Percentiles rank a stretch among this genome's conserved stretches.
Evolutionary conservation across 192 early-diverging fungal genomes (phyloP).

Genomic region (Gigaspora rosea): DNA sequence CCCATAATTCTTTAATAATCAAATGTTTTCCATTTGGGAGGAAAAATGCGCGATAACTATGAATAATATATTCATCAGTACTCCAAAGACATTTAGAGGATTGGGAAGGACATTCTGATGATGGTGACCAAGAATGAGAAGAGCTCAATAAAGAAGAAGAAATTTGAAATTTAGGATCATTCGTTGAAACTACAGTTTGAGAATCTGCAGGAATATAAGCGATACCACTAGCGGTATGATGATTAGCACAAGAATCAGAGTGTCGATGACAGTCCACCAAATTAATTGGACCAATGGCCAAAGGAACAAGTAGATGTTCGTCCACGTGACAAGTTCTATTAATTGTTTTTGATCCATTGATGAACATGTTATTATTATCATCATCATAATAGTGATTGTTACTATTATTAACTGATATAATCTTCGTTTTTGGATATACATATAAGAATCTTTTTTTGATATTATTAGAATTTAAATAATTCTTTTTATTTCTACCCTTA

Average conservation of each 20-base stretch:
- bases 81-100: conserved; percentile 6
- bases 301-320: conserved; percentile 13
- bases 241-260: conserved; percentile 11
- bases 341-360: background rate
- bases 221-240: background rate
- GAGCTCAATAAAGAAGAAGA: background rate
- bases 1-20: conserved; percentile 31
- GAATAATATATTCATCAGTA: conserved; percentile 24
- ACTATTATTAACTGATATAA: background rate
- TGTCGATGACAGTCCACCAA: background rate
- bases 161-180: background rate
- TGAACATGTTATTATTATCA: background rate
- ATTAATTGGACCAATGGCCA: conserved; percentile 27
- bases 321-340: background rate
- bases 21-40: conserved; percentile 23
- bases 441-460: background rate
- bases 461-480: background rate
- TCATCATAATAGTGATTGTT: background rate
- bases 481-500: too few species aligned
- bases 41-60: conserved; percentile 21
- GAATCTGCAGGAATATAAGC: background rate
- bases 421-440: background rate
- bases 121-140: background rate
- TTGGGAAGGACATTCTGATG: background rate
- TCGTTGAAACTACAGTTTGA: background rate